phyloP scores from a whole-genome alignment of 2,329 filamentous ascomycete genomes.

The Sphaceloma murrayae region DNA sequence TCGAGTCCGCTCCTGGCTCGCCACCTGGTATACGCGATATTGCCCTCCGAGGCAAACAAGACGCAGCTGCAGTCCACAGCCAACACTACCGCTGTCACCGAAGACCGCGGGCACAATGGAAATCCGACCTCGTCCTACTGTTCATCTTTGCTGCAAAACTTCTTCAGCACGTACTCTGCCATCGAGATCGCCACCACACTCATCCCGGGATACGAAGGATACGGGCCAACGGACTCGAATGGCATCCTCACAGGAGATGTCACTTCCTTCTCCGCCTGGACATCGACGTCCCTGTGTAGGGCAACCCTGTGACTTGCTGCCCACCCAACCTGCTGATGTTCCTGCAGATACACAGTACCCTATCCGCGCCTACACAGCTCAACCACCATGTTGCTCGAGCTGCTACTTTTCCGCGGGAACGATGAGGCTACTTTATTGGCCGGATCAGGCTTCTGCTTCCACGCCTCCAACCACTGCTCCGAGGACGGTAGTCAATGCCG shows the following conservation, averaged over 20 bases:
- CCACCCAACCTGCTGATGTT: slow-evolving; percentile 2
- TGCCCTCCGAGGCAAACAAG: no score
- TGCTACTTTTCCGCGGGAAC: slow-evolving; percentile 18
- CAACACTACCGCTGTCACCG: no score
- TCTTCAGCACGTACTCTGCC: slow-evolving; percentile 9
- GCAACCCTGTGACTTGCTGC: background rate
- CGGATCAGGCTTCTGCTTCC: slow-evolving; percentile 17
- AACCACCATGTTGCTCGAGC: slow-evolving; percentile 17
- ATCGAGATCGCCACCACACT: slow-evolving; percentile 17
- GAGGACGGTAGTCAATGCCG: slow-evolving; percentile 15
- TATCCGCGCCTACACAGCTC: slow-evolving; percentile 18
- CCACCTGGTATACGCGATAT: no score
- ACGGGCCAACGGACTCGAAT: slow-evolving; percentile 17
- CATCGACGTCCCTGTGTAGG: slow-evolving; percentile 18
- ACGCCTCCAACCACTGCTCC: slow-evolving; percentile 6
- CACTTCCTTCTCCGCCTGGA: slow-evolving; percentile 18
- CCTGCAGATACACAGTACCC: slow-evolving; percentile 18
- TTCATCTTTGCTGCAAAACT: slow-evolving; percentile 1
- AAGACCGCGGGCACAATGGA: no score
- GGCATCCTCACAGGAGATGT: slow-evolving; percentile 17
- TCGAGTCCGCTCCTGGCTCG: no score
- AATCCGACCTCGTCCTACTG: no score
- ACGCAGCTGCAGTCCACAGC: no score
- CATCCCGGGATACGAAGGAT: slow-evolving; percentile 19
- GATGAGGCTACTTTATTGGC: slow-evolving; percentile 18